Evolutionary conservation across 1,284 basidiomycete genomes (phyloP), one percentile per base, ranked within the genome.

Genomic region (Moniliella sp.): DNA sequence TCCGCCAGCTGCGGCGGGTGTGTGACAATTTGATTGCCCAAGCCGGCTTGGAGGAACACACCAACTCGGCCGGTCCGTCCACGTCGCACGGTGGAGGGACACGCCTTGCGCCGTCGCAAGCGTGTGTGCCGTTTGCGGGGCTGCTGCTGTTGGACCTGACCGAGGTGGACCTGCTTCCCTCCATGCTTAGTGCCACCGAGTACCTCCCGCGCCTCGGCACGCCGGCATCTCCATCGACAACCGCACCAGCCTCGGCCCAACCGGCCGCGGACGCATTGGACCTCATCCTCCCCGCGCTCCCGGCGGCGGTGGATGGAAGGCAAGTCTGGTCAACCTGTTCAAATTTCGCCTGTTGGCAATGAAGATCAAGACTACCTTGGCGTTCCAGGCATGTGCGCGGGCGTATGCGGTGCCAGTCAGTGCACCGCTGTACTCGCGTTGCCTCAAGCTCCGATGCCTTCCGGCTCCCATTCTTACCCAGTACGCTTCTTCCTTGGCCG

Each of bases 1-100:
- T 84, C 64, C 69, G 53, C 68, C 39, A 74, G 46, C 72, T 59
- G 28, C 45, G 57, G 5, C 43, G 45, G 7, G 47, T 51, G 10
- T 51, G 56, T 42, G 35, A 45, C 21, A 43, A 40, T 25, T 32
- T 42, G 35, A 32, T 49, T 9, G 30, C 38, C 12, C 46, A 52
- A 5, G 33, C 26, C 7, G 29, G 18, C 15, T 30, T 43, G 15
- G 37, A 37, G 26, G 42, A 45, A 16, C 27, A 38, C 5, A 35
- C 40, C 32, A 41, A 30, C 15, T 36, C 28, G 11, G 25, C 35
- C 10, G 37, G 37, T 11, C 36, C 37, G 3, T 15, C 30, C 5
- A n/a, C n/a, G n/a, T n/a, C n/a, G n/a, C n/a, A n/a, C n/a, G n/a
- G n/a, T n/a, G n/a, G n/a, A n/a, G n/a, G n/a, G n/a, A n/a, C n/a